phyloP scores from a whole-genome alignment of 305 asterid species.

The Fraxinus xanthoxyloides region DNA sequence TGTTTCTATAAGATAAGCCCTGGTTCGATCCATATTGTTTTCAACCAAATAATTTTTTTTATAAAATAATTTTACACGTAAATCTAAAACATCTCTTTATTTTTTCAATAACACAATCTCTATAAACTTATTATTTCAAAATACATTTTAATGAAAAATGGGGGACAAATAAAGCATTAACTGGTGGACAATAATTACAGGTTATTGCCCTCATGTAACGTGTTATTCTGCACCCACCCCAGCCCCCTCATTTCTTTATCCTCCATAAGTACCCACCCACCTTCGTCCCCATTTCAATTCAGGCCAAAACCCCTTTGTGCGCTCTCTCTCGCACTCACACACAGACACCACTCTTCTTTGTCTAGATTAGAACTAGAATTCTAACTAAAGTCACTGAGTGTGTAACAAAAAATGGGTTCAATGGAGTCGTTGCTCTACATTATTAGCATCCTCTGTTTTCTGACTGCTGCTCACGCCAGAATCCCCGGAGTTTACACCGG shows the following conservation, averaged over 20 bases:
- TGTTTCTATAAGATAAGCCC: background rate
- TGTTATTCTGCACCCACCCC: background rate
- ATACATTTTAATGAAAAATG: too few relatives aligned
- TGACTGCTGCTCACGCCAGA: conserved; percentile 36
- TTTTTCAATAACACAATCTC: too few relatives aligned
- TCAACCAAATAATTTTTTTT: too few relatives aligned
- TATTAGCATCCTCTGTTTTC: conserved; percentile 37
- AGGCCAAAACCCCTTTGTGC: background rate
- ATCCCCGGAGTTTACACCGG: conserved; percentile 65
- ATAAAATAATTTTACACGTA: too few relatives aligned
- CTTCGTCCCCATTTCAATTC: background rate
- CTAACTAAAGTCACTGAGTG: background rate
- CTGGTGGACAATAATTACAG: background rate
- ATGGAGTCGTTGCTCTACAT: conserved; percentile 38
- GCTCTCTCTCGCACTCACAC: background rate
- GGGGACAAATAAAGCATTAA: background rate
- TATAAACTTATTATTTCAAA: too few relatives aligned
- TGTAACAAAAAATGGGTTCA: conserved; percentile 5
- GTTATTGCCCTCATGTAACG: background rate
- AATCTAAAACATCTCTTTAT: too few relatives aligned
- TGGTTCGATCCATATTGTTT: too few relatives aligned
- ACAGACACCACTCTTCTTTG: background rate
- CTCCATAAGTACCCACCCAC: background rate
- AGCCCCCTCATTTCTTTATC: background rate
- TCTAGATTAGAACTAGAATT: background rate